Evolutionary conservation across 1,139 yeast genomes (phyloP).

Genomic region (Saccharomyces pastorianus): DNA sequence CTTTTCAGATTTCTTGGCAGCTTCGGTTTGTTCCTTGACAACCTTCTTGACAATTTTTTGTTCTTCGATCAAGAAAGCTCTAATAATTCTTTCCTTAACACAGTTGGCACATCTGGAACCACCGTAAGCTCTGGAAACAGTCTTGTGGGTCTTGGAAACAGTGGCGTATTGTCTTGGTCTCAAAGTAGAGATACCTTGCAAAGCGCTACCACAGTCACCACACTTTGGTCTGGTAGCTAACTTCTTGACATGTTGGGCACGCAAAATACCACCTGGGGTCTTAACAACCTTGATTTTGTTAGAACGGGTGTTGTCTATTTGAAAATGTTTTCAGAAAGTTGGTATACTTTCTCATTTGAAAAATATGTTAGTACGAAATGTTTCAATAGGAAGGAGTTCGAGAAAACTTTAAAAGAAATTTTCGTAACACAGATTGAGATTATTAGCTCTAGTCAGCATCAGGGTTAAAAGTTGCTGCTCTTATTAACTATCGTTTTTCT

Average conservation of each 20-base stretch:
- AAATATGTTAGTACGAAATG: not conserved
- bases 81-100: slow-evolving; percentile 96
- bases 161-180: slow-evolving; percentile 98
- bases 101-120: slow-evolving; percentile 98
- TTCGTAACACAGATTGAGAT: not conserved
- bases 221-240: slow-evolving; percentile 93
- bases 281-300: slow-evolving; percentile 98
- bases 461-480: not conserved
- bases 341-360: not conserved
- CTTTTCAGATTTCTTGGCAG: slow-evolving; percentile 47
- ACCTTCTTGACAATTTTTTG: slow-evolving; percentile 99
- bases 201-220: slow-evolving; percentile 94
- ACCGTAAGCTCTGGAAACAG: slow-evolving; percentile 99
- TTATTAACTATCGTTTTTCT: not conserved
- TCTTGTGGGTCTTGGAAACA: slow-evolving; percentile 92
- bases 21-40: slow-evolving; percentile 86
- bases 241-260: slow-evolving; percentile 97
- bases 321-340: not conserved
- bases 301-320: slow-evolving; percentile 90
- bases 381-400: not conserved
- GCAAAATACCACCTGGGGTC: slow-evolving; percentile 99
- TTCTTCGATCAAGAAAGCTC: slow-evolving; percentile 99
- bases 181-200: slow-evolving; percentile 86
- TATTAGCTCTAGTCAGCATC: not conserved
- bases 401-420: not conserved